Percentiles rank a stretch among this genome's conserved stretches.
Evolutionary conservation across 345 rosid genomes (phyloP).

Genomic region (Hypericum androsaemum): DNA sequence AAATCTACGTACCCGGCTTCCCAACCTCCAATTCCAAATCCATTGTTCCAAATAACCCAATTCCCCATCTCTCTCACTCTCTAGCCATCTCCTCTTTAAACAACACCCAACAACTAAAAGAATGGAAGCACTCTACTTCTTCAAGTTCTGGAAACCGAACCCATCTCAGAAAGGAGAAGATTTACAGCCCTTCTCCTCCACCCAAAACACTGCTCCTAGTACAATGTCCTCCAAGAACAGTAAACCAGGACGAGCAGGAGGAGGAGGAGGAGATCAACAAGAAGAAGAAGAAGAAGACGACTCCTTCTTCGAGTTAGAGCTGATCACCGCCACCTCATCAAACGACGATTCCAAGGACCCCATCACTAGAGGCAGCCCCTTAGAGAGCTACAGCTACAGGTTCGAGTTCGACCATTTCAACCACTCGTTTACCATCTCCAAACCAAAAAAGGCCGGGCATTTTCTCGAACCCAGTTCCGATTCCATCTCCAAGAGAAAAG

Average conservation of each 20-base stretch:
- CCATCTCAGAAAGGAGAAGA: conserved; percentile 3
- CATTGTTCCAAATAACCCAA: too few relatives aligned
- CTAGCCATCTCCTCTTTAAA: too few relatives aligned
- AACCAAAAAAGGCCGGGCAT: conserved; percentile 3
- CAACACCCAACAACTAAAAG: not conserved
- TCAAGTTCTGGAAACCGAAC: conserved; percentile 44
- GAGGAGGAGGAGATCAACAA: conserved; percentile 24
- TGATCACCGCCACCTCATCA: conserved; percentile 25
- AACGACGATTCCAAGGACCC: too few relatives aligned
- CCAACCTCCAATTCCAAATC: too few relatives aligned
- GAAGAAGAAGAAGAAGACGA: conserved; percentile 56
- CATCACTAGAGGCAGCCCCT: conserved; percentile 7
- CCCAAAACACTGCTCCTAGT: not conserved
- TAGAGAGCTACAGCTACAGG: conserved; percentile 8
- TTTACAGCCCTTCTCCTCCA: not conserved
- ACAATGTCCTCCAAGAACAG: conserved; percentile 3
- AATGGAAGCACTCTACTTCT: conserved; percentile 69
- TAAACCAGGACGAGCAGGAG: conserved; percentile 15
- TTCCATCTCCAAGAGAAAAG: conserved; percentile 50
- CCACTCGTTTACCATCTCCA: too few relatives aligned
- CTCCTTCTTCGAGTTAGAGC: conserved; percentile 79
- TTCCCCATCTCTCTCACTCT: too few relatives aligned
- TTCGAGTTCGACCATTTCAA: conserved; percentile 18
- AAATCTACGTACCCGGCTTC: too few relatives aligned
- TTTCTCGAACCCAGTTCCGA: conserved; percentile 17